Evolutionary conservation across 129 eudicot genomes (phyloP).

Genomic region (Flaveria sonorensis): DNA sequence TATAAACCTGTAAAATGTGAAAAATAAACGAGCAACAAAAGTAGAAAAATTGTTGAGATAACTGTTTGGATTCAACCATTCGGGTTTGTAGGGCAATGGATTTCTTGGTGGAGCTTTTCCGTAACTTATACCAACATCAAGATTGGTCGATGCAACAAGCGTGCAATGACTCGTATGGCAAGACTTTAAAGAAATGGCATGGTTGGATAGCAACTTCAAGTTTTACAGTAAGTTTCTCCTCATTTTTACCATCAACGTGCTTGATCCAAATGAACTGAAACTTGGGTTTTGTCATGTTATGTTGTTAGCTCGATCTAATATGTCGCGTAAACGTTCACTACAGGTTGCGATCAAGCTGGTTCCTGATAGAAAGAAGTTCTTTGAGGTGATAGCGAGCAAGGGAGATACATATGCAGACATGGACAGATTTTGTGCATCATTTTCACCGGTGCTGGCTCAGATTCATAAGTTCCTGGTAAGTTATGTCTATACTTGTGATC

Average conservation of each 20-base stretch:
- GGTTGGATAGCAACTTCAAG: constrained; percentile 98
- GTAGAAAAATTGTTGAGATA: neutral
- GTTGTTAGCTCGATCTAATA: neutral
- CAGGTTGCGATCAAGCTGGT: constrained; percentile 87
- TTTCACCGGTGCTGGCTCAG: constrained; percentile 76
- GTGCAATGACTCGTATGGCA: constrained; percentile 76
- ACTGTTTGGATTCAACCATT: neutral
- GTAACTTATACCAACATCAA: constrained; percentile 72
- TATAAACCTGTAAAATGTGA: neutral
- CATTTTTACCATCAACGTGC: neutral
- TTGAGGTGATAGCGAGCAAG: constrained; percentile 62
- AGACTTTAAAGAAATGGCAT: constrained; percentile 93
- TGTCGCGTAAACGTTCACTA: neutral
- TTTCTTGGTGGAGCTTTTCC: constrained; percentile 75
- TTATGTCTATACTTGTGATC: too few relatives aligned
- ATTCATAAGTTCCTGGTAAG: constrained; percentile 92
- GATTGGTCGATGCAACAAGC: constrained; percentile 95
- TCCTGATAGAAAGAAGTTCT: constrained; percentile 89
- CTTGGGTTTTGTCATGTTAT: too few relatives aligned
- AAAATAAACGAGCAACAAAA: neutral
- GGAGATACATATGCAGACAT: constrained; percentile 73
- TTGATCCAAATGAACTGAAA: neutral
- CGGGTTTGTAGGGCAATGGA: constrained; percentile 72
- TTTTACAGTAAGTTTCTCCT: constrained; percentile 54
- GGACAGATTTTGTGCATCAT: constrained; percentile 65